phyloP scores from a whole-genome alignment of 1,284 basidiomycete genomes.

The Schizophyllum amplum region DNA sequence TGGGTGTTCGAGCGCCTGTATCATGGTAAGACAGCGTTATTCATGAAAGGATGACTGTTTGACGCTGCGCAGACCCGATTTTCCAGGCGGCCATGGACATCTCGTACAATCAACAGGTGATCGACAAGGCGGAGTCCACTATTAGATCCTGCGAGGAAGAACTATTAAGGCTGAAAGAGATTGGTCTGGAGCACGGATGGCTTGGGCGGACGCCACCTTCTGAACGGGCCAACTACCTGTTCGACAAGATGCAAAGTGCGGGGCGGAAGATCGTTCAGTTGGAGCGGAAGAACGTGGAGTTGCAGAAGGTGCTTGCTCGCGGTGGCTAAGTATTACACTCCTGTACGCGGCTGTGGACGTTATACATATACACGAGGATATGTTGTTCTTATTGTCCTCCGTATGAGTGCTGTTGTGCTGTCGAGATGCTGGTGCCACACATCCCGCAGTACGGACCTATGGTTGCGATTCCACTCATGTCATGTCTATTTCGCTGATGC shows the following conservation, averaged over 20 bases:
- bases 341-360: not conserved
- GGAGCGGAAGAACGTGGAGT: conserved; percentile 60
- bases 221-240: conserved; percentile 45
- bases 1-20: conserved; percentile 81
- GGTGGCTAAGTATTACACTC: conserved; percentile 16
- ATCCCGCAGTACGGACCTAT: too few relatives aligned
- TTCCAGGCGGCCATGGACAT: conserved; percentile 84
- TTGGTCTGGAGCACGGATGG: conserved; percentile 40
- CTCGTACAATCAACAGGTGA: conserved; percentile 67
- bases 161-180: conserved; percentile 56
- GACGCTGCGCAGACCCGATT: conserved; percentile 47
- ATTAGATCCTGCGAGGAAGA: conserved; percentile 75
- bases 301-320: conserved; percentile 53
- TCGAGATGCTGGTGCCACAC: too few relatives aligned
- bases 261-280: conserved; percentile 59
- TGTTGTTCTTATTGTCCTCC: too few relatives aligned
- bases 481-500: not conserved
- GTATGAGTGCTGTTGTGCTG: too few relatives aligned
- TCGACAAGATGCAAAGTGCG: conserved; percentile 67
- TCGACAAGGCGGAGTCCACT: conserved; percentile 56
- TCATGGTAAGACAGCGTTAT: conserved; percentile 39
- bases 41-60: not conserved
- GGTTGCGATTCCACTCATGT: too few relatives aligned
- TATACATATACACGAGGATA: not conserved
- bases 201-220: conserved; percentile 43